Evolutionary conservation across 768 basidiomycete species (phyloP).

Genomic region (Rickenella mellea): DNA sequence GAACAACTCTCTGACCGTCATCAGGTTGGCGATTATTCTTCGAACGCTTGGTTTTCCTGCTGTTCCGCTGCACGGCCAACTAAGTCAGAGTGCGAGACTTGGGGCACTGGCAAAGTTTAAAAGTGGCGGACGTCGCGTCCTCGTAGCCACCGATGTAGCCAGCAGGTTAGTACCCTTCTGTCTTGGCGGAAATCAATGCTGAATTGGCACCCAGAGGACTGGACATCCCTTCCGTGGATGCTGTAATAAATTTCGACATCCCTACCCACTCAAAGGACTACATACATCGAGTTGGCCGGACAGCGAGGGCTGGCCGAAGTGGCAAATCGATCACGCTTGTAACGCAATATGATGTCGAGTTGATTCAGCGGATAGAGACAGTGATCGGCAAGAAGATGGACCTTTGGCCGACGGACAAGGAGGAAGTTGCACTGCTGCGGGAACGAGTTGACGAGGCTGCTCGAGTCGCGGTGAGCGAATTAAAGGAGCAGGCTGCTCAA

Average conservation of each 20-base stretch:
- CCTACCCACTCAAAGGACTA: slow-evolving; percentile 99
- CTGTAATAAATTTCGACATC: slow-evolving; percentile 97
- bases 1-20: background rate
- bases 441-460: slow-evolving; percentile 88
- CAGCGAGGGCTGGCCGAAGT: slow-evolving; percentile 93
- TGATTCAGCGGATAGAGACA: slow-evolving; percentile 88
- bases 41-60: slow-evolving; percentile 90
- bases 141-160: slow-evolving; percentile 96
- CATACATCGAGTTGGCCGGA: slow-evolving; percentile 95
- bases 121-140: slow-evolving; percentile 79
- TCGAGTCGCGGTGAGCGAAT: slow-evolving; percentile 41
- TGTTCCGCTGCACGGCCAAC: slow-evolving; percentile 90
- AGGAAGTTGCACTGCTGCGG: slow-evolving; percentile 78
- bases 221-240: slow-evolving; percentile 91
- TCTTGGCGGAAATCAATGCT: background rate
- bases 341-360: slow-evolving; percentile 96
- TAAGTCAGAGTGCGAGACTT: slow-evolving; percentile 87
- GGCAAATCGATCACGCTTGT: slow-evolving; percentile 97
- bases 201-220: slow-evolving; percentile 65
- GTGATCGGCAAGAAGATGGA: slow-evolving; percentile 91
- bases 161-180: slow-evolving; percentile 50
- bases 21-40: slow-evolving; percentile 77
- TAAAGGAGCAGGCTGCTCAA: slow-evolving; percentile 65
- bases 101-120: slow-evolving; percentile 95
- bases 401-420: slow-evolving; percentile 75